Base-by-base conservation (phyloP, 441 rosid genomes). In the Adansonia grandidieri region DNA sequence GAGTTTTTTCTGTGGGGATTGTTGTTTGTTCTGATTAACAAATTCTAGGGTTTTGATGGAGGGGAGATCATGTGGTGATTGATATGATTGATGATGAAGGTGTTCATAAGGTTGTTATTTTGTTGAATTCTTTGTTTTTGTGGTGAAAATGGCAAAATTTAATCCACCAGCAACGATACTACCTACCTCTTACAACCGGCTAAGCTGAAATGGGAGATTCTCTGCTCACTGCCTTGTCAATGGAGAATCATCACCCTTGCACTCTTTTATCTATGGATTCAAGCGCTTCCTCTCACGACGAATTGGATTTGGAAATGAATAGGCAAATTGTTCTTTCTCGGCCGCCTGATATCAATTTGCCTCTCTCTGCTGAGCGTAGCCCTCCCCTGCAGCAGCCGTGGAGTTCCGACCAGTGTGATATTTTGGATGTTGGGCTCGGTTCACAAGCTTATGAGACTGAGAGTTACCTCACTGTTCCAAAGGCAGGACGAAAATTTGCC, bases 331-430 rank as follows among this genome's bases (percentile, higher is more conserved):
- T 86, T 62, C 90, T 83, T 75, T 82, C 90, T 57, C 89, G 90
- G 6, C 93, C 95, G 0, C 95, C 95, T 20, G 95, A 91, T 83
- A 91, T 91, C 84, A 91, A 91, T 83, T 75, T 91, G 51, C 93
- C 95, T 22, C 85, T 89, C 76, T 89, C 93, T 0, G 88, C 87
- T 4, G 89, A 85, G 70, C 85, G 87, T 15, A 87, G 91, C 78
- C 89, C 95, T 28, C 88, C 87, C 6, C 85, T 83, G 0, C 87
- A 78, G 0, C 86, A 78, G 72, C 83, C 83, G 2, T 87, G 91
- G 91, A 87, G 73, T 15, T 54, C 84, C 0, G 93, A 91, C 61
- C 15, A 84, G 19, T 89, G 88, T 67, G 95, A 91, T 47, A 83
- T 85, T 76, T 82, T 89, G 51, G 95, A 91, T 74, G 95, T 88